Conservation (phyloP, 2,329 filamentous ascomycete genomes). For the Rutstroemia sp. region DNA sequence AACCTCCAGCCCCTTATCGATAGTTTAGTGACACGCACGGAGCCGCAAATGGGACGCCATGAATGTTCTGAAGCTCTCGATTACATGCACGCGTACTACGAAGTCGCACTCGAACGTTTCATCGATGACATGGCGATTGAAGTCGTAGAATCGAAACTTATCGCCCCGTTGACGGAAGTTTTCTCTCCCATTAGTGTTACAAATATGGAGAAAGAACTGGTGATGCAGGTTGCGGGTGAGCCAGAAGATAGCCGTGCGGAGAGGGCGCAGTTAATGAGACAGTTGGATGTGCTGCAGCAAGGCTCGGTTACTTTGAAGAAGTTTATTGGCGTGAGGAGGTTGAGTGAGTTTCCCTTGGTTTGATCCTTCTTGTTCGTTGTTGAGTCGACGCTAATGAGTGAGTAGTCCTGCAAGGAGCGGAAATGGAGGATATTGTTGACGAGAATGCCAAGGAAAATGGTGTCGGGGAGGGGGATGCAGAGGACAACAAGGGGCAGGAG, state of each 20-base stretch:
- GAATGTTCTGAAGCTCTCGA: constrained; percentile 32
- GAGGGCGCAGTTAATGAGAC: constrained; percentile 32
- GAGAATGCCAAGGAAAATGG: too few species aligned
- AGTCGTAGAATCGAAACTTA: constrained; percentile 35
- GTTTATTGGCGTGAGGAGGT: constrained; percentile 8
- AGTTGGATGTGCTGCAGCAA: constrained; percentile 33
- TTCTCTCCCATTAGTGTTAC: constrained; percentile 34
- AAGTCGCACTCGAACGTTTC: constrained; percentile 38
- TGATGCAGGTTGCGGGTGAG: constrained; percentile 36
- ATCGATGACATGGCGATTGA: constrained; percentile 37
- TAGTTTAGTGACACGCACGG: constrained; percentile 16
- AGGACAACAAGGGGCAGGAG: too few species aligned
- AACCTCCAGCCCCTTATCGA: constrained; percentile 22
- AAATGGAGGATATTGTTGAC: too few species aligned
- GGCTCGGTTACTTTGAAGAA: constrained; percentile 30
- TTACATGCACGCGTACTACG: constrained; percentile 36
- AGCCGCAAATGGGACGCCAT: constrained; percentile 28
- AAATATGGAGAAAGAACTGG: constrained; percentile 31
- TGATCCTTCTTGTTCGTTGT: background rate
- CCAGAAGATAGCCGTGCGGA: constrained; percentile 31
- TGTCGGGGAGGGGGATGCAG: too few species aligned
- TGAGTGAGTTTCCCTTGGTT: constrained; percentile 3
- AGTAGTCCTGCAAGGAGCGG: too few species aligned
- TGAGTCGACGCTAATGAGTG: too few species aligned
- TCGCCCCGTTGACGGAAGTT: constrained; percentile 32